phyloP scores from a whole-genome alignment of 768 basidiomycete genomes.

The Pisolithus marmoratus region DNA sequence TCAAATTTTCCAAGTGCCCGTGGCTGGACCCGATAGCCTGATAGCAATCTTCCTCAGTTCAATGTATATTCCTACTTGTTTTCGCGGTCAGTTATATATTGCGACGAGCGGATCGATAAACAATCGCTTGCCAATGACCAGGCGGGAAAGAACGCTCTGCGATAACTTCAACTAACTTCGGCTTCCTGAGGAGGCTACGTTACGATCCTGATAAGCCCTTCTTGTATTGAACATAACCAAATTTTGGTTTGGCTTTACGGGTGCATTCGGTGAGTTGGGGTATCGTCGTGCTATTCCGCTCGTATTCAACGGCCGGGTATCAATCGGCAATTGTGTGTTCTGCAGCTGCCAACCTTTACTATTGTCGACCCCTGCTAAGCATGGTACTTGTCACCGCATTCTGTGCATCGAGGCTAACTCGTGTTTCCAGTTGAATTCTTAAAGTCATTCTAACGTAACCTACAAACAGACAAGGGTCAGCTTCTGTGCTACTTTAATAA shows the following conservation, averaged over 20 bases:
- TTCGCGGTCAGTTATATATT: neutral
- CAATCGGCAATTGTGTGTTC: neutral
- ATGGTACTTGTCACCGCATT: conserved; percentile 15
- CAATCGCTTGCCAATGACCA: no score
- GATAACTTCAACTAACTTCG: conserved; percentile 41
- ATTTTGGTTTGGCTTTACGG: conserved; percentile 65
- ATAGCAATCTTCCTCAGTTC: neutral
- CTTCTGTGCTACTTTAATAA: neutral
- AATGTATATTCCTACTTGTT: neutral
- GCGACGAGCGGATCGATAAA: no score
- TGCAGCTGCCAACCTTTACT: conserved; percentile 77
- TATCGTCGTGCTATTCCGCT: neutral
- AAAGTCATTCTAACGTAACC: conserved; percentile 33
- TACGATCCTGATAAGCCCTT: conserved; percentile 47
- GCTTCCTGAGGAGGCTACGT: conserved; percentile 45
- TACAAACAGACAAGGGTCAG: conserved; percentile 17
- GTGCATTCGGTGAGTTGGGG: conserved; percentile 36
- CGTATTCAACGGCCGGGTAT: neutral
- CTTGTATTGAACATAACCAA: conserved; percentile 44
- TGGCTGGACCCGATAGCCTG: no score
- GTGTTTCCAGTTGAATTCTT: conserved; percentile 28
- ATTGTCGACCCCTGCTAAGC: conserved; percentile 78
- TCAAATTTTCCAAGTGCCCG: neutral
- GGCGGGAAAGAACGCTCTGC: no score
- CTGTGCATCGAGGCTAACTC: neutral